These are phyloP conservation scores for Primulina tabacum DNA, from an alignment of 257 asterid genomes.

Conservation along the genomic window DNA sequence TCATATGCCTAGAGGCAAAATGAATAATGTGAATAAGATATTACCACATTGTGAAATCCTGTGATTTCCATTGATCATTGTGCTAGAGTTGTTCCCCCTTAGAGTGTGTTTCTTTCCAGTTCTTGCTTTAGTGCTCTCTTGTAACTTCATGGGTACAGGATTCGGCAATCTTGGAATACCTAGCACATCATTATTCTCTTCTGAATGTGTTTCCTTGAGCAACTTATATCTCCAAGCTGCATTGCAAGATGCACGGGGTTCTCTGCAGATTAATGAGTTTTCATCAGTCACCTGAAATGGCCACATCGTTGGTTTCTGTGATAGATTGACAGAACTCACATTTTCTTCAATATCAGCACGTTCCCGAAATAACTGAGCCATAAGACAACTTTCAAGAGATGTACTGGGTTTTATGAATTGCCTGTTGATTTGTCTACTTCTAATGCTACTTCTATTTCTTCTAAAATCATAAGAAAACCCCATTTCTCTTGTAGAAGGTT, in stretches of 20 bases:
- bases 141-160: conserved; percentile 29
- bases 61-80: conserved; percentile 29
- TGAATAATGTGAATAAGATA: background rate
- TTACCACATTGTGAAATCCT: conserved; percentile 41
- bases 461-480: conserved; percentile 45
- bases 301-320: conserved; percentile 35
- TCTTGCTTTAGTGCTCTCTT: conserved; percentile 31
- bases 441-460: conserved; percentile 46
- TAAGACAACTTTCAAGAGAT: conserved; percentile 78
- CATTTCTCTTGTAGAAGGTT: conserved; percentile 36
- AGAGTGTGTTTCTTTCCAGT: conserved; percentile 27
- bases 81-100: conserved; percentile 25
- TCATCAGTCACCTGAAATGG: conserved; percentile 62
- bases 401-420: conserved; percentile 46
- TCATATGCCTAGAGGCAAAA: background rate
- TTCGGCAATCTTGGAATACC: conserved; percentile 65
- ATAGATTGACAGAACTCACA: conserved; percentile 29
- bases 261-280: conserved; percentile 47
- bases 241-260: conserved; percentile 29
- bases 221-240: conserved; percentile 23
- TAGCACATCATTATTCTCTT: conserved; percentile 21
- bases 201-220: conserved; percentile 20
- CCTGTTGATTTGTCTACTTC: conserved; percentile 41
- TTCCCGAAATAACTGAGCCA: conserved; percentile 73
- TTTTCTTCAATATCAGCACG: conserved; percentile 45